phyloP scores from a whole-genome alignment of 2,329 filamentous ascomycete species.

The Seiridium cupressi region DNA sequence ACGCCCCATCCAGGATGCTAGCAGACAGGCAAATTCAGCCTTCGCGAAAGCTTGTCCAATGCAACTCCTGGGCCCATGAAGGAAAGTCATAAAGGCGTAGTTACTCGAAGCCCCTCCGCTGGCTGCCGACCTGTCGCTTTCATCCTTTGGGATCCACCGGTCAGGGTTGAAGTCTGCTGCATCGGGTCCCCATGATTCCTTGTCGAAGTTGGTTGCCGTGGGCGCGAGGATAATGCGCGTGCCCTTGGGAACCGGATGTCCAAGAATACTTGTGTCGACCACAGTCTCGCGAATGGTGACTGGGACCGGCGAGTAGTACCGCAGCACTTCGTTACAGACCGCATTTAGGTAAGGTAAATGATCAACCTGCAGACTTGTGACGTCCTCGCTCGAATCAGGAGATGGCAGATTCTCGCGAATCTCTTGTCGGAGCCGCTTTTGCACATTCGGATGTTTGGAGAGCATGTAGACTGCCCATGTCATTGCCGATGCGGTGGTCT shows the following conservation, averaged over 20 bases:
- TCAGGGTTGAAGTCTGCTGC: conserved; percentile 77
- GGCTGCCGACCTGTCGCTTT: conserved; percentile 42
- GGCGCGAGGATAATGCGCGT: conserved; percentile 63
- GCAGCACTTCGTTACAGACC: conserved; percentile 41
- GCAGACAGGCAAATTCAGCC: conserved; percentile 79
- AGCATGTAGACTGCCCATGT: conserved; percentile 40
- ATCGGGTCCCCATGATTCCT: conserved; percentile 72
- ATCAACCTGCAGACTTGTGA: conserved; percentile 35
- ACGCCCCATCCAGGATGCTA: conserved; percentile 73
- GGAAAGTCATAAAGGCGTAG: conserved; percentile 76
- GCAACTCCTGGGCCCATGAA: conserved; percentile 83
- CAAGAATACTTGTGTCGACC: conserved; percentile 53
- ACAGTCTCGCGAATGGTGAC: conserved; percentile 59
- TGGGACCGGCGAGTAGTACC: conserved; percentile 42
- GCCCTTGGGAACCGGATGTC: conserved; percentile 60
- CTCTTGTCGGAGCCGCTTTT: conserved; percentile 36
- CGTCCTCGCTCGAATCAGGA: conserved; percentile 26
- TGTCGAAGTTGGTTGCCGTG: conserved; percentile 68
- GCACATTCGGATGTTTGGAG: conserved; percentile 31
- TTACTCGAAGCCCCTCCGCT: conserved; percentile 73
- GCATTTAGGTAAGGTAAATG: conserved; percentile 37
- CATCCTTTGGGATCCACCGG: conserved; percentile 58
- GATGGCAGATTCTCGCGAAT: conserved; percentile 34
- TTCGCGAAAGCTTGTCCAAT: conserved; percentile 81
- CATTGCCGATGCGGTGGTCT: conserved; percentile 40